Base-by-base conservation (phyloP, 768 basidiomycete species). In the Lactifluus subvellereus region DNA sequence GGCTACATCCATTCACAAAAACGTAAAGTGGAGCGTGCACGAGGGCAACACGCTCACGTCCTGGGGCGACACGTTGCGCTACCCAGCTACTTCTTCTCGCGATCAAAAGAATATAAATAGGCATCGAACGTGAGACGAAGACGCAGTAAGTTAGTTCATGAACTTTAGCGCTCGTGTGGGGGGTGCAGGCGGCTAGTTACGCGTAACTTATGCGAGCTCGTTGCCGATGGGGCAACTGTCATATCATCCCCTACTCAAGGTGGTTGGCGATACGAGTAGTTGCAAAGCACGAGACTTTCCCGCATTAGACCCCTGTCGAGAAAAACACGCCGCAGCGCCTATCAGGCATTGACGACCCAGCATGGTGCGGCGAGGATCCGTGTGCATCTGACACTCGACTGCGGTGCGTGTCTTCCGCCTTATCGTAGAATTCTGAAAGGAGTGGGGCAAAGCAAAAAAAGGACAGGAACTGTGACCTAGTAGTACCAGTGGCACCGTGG, bases 1-100 rank as follows among this genome's bases (percentile, higher is more conserved):
- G 14, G 20, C 20, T n/a, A 18, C 16, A 16, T 18, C 27, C 10
- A 22, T 35, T 42, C 10, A 6, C 27, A 6, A 22, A 43, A 16
- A 59, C 62, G 58, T 64, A 59, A 59, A 55, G 33, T 20, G 52
- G 35, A 42, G 49, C 42, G 32, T 40, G 27, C 45, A 4, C 20
- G 33, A 8, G 22, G 45, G 45, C 33, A 38, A 54, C n/a, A 47
- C 48, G 38, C 37, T 27, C 43, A 38, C 6, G 33, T 16, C 42
- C 42, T 51, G 48, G 61, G 14, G 27, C 18, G 7, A 48, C 57
- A 58, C 61, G 61, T 62, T 62, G 61, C 13, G 18, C 52, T 30
- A 9, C 3, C 40, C 22, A 27, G 45, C 50, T 35, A 8, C 33
- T 62, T 18, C 48, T 43, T 55, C 33, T 45, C 42, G 38, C 22